Evolutionary conservation across 768 basidiomycete species (phyloP), one percentile per base, ranked within the genome.

Genomic region (Suillus brevipes): DNA sequence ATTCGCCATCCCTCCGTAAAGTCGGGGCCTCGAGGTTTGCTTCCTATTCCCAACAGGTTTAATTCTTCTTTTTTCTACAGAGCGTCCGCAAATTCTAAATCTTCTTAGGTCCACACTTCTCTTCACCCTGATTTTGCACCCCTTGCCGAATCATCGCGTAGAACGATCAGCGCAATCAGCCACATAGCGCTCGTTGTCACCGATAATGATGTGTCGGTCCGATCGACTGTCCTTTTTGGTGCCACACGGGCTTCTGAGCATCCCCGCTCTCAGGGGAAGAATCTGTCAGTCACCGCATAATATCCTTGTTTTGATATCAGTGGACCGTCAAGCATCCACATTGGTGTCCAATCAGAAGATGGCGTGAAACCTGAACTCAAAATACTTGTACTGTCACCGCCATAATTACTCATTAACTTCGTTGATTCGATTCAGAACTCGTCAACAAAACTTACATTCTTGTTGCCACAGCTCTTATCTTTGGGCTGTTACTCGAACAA

Each of bases 1-100:
- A 66, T 72, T 64, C 28, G 6, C 3, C 52, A 34, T 53, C 0
- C 5, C 52, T 34, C 52, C n/a, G 55, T 57, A 37, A 58, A 8
- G 57, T 58, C 37, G 57, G 23, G 10, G 25, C 38, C 18, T 20
- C 56, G 56, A 58, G 56, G 37, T 12, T 6, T 12, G 57, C 58
- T 59, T 59, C 57, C 16, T 42, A 59, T 37, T 13, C 55, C 55
- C 55, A 56, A 37, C 55, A 37, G 55, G 34, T 14, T 23, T 37
- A 16, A 40, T 23, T 56, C 2, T 16, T 55, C 28, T 31, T 31
- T 37, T 23, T 37, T 34, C 37, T 16, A 1, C 31, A n/a, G 45
- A 18, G 16, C 7, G 6, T 42, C 16, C 6, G 6, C 40, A 7
- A 16, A 7, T 18, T 40, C 14, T 16, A 16, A 5, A 36, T 36